Evolutionary conservation across 257 asterid genomes (phyloP), one percentile per base, ranked within the genome.

Genomic region (Solanum commersonii): DNA sequence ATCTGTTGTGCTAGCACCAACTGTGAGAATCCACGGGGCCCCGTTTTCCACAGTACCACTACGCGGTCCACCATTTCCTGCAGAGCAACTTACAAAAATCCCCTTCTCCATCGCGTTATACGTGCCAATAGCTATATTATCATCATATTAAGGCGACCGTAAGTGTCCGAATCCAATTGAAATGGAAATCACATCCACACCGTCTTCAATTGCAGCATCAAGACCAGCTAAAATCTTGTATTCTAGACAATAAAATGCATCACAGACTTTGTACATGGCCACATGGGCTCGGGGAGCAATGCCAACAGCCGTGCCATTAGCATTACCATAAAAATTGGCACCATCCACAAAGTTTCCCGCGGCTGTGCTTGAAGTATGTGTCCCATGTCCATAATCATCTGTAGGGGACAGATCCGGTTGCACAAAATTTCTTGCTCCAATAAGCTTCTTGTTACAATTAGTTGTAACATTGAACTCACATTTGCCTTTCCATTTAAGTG

Each of bases 401-500:
- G n/a, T 34, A 29, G 87, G 87, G 8, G 38, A 5, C 15, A 3
- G 6, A 38, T 25, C 22, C n/a, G n/a, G 10, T 10, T 6, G 23
- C 38, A 56, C 65, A 56, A 18, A 56, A 56, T 56, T 20, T 46
- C 42, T 68, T 29, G 84, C 88, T 67, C 88, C 83, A 46, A 86
- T 86, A 60, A 86, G 44, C 49, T 86, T 85, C 12, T 85, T 85
- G n/a, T 85, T 85, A 42, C 87, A 85, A 22, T 70, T 10, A 18
- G 63, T 52, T 84, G 78, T 33, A 59, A 34, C 35, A 27, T 67
- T 40, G 31, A 67, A 63, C 33, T 68, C 83, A 68, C 87, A 85
- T 85, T 86, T 86, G 27, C 88, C 88, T 38, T 86, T 86, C 88
- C 88, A 86, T 44, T 71, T 71, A 86, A 15, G 42, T 16, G 88